Conservation (phyloP, 257 asterid species). For the Penstemon newberryi region DNA sequence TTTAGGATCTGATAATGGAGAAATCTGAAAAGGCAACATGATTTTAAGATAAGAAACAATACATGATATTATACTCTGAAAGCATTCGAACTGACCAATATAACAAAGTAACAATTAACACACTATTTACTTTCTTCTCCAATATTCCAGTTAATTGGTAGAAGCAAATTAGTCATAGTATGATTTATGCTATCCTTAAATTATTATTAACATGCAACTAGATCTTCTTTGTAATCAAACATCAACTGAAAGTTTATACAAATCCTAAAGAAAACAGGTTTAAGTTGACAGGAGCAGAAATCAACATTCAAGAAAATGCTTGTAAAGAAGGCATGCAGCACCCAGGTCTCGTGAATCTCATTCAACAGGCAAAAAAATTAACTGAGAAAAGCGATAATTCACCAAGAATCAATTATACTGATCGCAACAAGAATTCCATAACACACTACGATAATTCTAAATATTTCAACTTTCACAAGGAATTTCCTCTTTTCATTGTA, state of each 20-base stretch:
- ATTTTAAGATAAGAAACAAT: not conserved
- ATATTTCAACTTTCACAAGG: not conserved
- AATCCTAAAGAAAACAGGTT: too few species aligned
- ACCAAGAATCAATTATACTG: not conserved
- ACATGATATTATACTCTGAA: not conserved
- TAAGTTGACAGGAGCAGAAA: too few species aligned
- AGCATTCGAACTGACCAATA: not conserved
- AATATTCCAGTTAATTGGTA: too few species aligned
- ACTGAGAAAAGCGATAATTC: not conserved
- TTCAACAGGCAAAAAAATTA: not conserved
- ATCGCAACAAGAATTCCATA: not conserved
- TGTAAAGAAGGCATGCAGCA: too few species aligned
- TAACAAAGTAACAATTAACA: too few species aligned
- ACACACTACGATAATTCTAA: not conserved
- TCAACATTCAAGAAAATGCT: too few species aligned
- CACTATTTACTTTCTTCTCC: too few species aligned
- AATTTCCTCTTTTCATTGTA: not conserved
- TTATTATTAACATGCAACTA: too few species aligned
- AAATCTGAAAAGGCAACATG: slow-evolving; percentile 46
- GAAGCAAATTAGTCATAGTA: too few species aligned
- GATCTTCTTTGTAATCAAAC: too few species aligned
- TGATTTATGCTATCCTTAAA: too few species aligned
- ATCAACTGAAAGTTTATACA: too few species aligned
- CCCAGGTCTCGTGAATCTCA: not conserved
- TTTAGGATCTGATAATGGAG: slow-evolving; percentile 41